Evolutionary conservation across 2,329 filamentous ascomycete species (phyloP).

Genomic region (Bipolaris victoriae): DNA sequence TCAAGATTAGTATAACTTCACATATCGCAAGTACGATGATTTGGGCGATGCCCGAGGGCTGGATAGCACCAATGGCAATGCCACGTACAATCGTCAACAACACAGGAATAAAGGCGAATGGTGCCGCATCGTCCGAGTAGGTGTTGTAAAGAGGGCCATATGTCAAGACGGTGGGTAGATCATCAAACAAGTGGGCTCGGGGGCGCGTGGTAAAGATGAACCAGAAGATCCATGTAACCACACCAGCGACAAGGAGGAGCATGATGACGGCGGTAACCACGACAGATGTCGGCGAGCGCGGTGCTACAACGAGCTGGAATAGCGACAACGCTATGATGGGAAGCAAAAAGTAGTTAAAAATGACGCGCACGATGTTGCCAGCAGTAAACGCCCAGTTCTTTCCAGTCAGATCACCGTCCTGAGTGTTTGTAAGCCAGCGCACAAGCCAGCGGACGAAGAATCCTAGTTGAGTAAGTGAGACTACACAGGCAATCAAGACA

Average conservation of each 20-base stretch:
- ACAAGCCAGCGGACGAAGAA: constrained; percentile 80
- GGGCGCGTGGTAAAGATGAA: constrained; percentile 82
- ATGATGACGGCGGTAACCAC: constrained; percentile 78
- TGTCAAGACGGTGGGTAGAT: constrained; percentile 83
- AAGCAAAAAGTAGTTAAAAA: constrained; percentile 91
- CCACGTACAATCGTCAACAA: constrained; percentile 84
- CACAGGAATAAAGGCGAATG: constrained; percentile 87
- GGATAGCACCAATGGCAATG: constrained; percentile 88
- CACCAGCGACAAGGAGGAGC: constrained; percentile 72
- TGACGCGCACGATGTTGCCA: constrained; percentile 70
- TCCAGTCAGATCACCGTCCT: constrained; percentile 84
- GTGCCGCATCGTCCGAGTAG: constrained; percentile 89
- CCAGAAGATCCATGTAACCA: constrained; percentile 78
- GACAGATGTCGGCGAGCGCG: constrained; percentile 69
- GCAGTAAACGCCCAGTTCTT: constrained; percentile 86
- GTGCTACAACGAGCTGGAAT: constrained; percentile 84
- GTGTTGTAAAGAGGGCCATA: constrained; percentile 98
- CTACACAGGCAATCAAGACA: constrained; percentile 71
- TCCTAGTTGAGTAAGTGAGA: constrained; percentile 74
- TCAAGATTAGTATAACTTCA: constrained; percentile 88
- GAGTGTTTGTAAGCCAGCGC: constrained; percentile 71
- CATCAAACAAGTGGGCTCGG: constrained; percentile 88
- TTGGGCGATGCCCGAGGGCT: constrained; percentile 91
- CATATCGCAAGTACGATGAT: constrained; percentile 91
- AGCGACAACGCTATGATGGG: constrained; percentile 86